Percentiles rank a stretch among this genome's conserved stretches.
Conservation (phyloP, 2,329 filamentous ascomycete genomes). For the Fusarium euwallaceae region DNA sequence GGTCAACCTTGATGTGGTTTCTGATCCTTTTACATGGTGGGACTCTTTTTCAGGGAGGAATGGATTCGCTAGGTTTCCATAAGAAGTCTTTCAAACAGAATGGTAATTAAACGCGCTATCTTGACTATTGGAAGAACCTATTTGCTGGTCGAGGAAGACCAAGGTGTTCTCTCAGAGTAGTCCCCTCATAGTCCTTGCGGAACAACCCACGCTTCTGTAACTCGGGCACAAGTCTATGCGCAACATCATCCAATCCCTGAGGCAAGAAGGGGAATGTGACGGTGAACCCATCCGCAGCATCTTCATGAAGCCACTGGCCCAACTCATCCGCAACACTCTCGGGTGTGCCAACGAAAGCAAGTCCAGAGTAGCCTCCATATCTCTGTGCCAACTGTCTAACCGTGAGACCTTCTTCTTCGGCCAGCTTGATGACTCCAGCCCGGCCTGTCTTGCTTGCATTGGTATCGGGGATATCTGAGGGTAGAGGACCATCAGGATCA, state of each 20-base stretch:
- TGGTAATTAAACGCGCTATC: not conserved
- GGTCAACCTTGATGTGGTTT: slow-evolving; percentile 12
- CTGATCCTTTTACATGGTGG: slow-evolving; percentile 30
- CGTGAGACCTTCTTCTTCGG: slow-evolving; percentile 59
- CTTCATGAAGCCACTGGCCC: slow-evolving; percentile 60
- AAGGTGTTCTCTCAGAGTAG: slow-evolving; percentile 66
- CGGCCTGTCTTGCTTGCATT: slow-evolving; percentile 66
- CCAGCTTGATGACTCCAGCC: slow-evolving; percentile 59
- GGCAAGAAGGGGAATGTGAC: slow-evolving; percentile 64
- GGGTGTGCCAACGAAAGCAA: slow-evolving; percentile 65
- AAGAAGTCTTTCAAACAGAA: too few relatives aligned
- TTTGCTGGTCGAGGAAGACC: slow-evolving; percentile 63
- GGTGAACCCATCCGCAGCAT: slow-evolving; percentile 65
- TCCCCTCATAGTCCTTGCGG: slow-evolving; percentile 64
- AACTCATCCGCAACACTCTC: slow-evolving; percentile 64
- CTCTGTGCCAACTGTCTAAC: slow-evolving; percentile 65
- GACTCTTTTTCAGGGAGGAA: slow-evolving; percentile 6
- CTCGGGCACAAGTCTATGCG: slow-evolving; percentile 61
- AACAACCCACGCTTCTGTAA: slow-evolving; percentile 65
- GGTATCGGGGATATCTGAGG: slow-evolving; percentile 63
- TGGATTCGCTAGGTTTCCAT: not conserved
- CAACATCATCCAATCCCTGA: slow-evolving; percentile 64
- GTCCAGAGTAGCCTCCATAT: slow-evolving; percentile 62
- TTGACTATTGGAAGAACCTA: slow-evolving; percentile 47
- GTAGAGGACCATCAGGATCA: slow-evolving; percentile 64